Conservation (phyloP, 768 basidiomycete genomes). For the Pholiota conissans region DNA sequence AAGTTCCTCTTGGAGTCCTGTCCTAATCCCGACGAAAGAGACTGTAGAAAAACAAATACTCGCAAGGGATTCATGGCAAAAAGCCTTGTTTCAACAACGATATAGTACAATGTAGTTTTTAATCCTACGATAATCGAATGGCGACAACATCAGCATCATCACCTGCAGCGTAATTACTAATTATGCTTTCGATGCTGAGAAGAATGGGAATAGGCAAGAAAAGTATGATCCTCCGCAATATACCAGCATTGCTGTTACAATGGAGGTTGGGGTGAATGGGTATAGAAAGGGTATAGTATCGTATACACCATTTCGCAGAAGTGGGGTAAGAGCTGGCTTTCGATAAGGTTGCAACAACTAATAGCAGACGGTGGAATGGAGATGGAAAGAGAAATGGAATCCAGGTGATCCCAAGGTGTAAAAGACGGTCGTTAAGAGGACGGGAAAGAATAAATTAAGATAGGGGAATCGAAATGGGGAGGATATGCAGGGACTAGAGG, state of each 20-base stretch:
- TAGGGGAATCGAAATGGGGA: neutral
- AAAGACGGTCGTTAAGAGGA: neutral
- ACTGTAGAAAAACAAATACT: too few species aligned
- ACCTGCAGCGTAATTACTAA: neutral
- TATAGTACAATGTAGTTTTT: conserved; percentile 1
- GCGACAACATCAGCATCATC: neutral
- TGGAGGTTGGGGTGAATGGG: neutral
- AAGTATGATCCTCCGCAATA: neutral
- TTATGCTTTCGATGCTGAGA: neutral
- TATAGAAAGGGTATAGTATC: neutral
- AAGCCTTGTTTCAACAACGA: neutral
- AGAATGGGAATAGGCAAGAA: neutral
- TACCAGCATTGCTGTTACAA: neutral
- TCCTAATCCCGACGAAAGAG: too few species aligned
- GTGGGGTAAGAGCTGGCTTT: neutral
- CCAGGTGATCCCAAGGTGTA: neutral
- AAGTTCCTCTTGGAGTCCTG: too few species aligned
- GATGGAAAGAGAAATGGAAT: neutral
- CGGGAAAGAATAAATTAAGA: neutral
- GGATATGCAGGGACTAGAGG: conserved; percentile 18
- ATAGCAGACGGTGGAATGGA: neutral
- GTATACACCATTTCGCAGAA: neutral
- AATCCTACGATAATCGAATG: neutral
- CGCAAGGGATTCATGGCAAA: neutral
- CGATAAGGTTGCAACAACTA: neutral